Evolutionary conservation across 768 basidiomycete genomes (phyloP).

Genomic region (Russula earlei): DNA sequence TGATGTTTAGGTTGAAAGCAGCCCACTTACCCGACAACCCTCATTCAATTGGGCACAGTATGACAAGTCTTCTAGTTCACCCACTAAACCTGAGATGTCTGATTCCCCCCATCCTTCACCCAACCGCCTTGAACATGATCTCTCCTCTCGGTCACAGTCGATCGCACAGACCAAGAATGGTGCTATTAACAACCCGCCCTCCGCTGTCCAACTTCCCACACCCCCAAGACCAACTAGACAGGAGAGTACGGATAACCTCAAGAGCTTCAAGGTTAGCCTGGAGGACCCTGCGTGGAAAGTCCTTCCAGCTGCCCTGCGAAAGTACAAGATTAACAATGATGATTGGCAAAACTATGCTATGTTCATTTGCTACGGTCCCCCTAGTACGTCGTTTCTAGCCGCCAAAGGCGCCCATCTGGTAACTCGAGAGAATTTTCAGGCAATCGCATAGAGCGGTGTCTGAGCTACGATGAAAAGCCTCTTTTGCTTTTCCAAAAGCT

Average conservation of each 20-base stretch:
- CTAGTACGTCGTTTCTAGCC: conserved; percentile 44
- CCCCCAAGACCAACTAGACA: conserved; percentile 45
- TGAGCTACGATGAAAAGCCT: conserved; percentile 97
- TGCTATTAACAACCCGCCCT: conserved; percentile 2
- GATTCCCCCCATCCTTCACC: conserved; percentile 80
- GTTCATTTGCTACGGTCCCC: conserved; percentile 96
- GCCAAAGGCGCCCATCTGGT: neutral
- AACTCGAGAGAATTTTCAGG: conserved; percentile 29
- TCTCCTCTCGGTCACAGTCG: conserved; percentile 20
- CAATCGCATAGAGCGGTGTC: conserved; percentile 81
- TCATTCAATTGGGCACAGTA: conserved; percentile 88
- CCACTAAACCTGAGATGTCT: conserved; percentile 58
- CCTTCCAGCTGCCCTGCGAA: conserved; percentile 93
- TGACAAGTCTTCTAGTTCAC: conserved; percentile 66
- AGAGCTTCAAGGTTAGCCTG: conserved; percentile 94
- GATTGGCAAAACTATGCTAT: conserved; percentile 99
- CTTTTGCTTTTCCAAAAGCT: conserved; percentile 93
- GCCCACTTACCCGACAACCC: conserved; percentile 55
- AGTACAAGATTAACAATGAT: conserved; percentile 97
- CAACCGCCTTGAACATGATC: conserved; percentile 66
- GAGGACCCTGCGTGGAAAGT: conserved; percentile 99
- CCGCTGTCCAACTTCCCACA: conserved; percentile 13
- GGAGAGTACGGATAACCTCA: conserved; percentile 66
- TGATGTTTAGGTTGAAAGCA: conserved; percentile 27
- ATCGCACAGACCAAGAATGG: conserved; percentile 9